Evolutionary conservation across 1,284 basidiomycete genomes (phyloP).

Genomic region (Chiua sp.): DNA sequence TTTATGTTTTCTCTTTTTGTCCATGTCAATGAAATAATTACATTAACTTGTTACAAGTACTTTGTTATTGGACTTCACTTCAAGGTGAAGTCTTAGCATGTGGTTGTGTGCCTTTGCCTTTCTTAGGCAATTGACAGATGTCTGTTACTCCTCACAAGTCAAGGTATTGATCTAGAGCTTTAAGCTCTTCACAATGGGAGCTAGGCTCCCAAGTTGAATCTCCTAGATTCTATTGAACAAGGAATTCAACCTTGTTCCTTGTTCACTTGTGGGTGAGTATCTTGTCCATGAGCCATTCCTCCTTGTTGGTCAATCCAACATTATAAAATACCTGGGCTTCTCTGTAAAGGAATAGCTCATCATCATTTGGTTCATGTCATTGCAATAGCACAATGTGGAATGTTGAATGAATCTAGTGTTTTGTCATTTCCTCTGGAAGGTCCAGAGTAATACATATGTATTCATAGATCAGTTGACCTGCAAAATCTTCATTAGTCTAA

Average conservation of each 20-base stretch:
- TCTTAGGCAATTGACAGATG: no score
- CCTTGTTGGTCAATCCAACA: not conserved
- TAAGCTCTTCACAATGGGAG: not conserved
- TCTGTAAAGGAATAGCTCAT: not conserved
- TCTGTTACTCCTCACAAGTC: not conserved
- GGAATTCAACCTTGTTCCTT: not conserved
- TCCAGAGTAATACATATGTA: not conserved
- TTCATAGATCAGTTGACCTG: not conserved
- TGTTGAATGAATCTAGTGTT: not conserved
- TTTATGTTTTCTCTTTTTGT: no score
- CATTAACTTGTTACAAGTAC: no score
- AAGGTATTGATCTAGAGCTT: conserved; percentile 2
- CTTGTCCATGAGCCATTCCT: not conserved
- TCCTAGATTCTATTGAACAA: not conserved
- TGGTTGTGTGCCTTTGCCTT: no score
- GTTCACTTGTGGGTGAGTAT: not conserved
- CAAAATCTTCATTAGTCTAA: not conserved
- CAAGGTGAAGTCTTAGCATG: no score
- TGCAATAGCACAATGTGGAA: not conserved
- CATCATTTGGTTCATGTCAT: not conserved
- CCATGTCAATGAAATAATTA: no score
- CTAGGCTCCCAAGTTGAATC: not conserved
- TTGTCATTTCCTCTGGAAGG: not conserved
- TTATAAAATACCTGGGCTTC: not conserved
- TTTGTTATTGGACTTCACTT: no score